These are phyloP conservation scores for Babesia sp. DNA, from an alignment of 169 alveolate genomes.

Conservation along the genomic window DNA sequence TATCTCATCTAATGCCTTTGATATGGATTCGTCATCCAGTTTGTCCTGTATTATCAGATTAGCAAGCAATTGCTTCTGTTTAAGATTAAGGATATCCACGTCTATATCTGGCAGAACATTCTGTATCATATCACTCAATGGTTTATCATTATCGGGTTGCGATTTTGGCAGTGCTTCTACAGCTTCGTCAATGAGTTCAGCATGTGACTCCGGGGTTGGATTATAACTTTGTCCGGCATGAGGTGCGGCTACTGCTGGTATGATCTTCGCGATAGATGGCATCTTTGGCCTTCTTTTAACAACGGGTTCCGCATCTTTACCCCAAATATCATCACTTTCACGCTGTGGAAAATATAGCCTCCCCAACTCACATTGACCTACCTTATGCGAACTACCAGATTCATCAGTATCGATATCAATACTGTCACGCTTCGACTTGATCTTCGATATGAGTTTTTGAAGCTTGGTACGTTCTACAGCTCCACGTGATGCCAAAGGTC, in stretches of 20 bases:
- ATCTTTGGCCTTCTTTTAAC: constrained; percentile 21
- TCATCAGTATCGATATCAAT: constrained; percentile 21
- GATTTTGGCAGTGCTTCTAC: constrained; percentile 9
- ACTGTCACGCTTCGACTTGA: background rate
- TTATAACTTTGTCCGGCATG: constrained; percentile 67
- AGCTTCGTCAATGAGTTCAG: constrained; percentile 18
- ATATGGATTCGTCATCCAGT: constrained; percentile 4
- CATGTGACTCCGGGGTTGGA: constrained; percentile 49
- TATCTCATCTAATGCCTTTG: constrained; percentile 9
- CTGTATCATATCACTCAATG: constrained; percentile 19
- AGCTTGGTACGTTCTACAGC: constrained; percentile 20
- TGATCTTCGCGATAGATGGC: constrained; percentile 20
- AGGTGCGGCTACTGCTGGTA: constrained; percentile 65
- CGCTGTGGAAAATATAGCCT: background rate
- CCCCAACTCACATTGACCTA: background rate
- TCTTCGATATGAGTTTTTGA: constrained; percentile 2
- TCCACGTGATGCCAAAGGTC: constrained; percentile 7
- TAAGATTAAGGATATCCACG: constrained; percentile 10
- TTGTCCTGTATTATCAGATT: constrained; percentile 18
- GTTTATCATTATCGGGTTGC: constrained; percentile 5
- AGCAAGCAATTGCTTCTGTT: constrained; percentile 44
- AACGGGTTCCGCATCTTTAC: background rate
- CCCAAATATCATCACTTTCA: constrained; percentile 31
- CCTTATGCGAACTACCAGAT: background rate
- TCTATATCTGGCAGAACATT: constrained; percentile 35